Conservation (phyloP, 129 eudicot genomes). For the Dittrichia graveolens region DNA sequence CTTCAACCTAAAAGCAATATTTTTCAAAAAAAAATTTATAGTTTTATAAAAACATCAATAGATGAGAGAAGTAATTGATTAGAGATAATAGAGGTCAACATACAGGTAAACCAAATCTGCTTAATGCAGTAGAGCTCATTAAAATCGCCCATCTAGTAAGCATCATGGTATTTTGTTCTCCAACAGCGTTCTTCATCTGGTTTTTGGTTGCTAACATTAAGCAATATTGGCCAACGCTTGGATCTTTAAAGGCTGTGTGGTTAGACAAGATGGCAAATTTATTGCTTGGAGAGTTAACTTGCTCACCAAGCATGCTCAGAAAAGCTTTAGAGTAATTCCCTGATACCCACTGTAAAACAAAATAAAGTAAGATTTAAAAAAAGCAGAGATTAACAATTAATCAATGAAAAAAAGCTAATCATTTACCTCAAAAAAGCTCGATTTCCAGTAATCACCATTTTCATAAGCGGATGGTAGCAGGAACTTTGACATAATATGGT, state of each 20-base stretch:
- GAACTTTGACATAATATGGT: conserved; percentile 60
- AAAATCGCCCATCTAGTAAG: conserved; percentile 73
- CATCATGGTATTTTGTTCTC: conserved; percentile 62
- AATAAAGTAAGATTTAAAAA: conserved; percentile 10
- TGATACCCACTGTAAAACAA: conserved; percentile 60
- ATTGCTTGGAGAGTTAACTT: conserved; percentile 40
- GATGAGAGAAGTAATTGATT: background rate
- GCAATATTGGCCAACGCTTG: conserved; percentile 90
- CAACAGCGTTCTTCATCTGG: conserved; percentile 83
- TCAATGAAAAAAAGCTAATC: background rate
- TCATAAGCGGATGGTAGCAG: conserved; percentile 76
- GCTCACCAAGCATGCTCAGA: conserved; percentile 58
- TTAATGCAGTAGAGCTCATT: conserved; percentile 76
- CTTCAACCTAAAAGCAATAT: conserved; percentile 68
- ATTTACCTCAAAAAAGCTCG: conserved; percentile 81
- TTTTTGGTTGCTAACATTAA: conserved; percentile 74
- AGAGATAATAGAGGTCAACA: conserved; percentile 36
- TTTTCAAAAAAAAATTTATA: no score
- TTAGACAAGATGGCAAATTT: conserved; percentile 43
- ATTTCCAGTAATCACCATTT: conserved; percentile 77
- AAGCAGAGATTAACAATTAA: conserved; percentile 14
- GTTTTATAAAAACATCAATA: background rate
- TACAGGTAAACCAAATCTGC: conserved; percentile 90
- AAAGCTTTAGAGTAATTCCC: conserved; percentile 78
- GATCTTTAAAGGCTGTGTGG: conserved; percentile 62